Base-by-base conservation (phyloP, 352 stramenopile species). In the Phytophthora parvispora region DNA sequence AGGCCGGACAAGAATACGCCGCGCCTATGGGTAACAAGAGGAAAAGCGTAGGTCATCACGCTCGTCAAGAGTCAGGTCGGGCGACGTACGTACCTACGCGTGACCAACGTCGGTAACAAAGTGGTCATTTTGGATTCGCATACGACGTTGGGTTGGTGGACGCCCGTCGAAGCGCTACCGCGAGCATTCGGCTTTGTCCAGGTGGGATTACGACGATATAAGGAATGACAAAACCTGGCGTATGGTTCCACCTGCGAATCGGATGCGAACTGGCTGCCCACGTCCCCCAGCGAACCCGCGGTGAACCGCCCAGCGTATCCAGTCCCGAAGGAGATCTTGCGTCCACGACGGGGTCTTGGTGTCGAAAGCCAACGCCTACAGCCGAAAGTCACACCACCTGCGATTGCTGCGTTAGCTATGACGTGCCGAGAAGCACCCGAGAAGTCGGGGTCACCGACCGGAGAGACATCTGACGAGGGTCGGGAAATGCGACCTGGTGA, bases 171-270 rank as follows among this genome's bases (percentile, higher is more conserved):
- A 12, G 4, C 16, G 29, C 24, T 64, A 3, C 62, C 53, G 18
- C 43, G 53, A 3, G 58, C 53, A 12, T 60, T 25, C 36, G 62
- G 62, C 2, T 62, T 62, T 27, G 51, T 68, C 3, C 45, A 42
- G 9, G 10, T 58, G 2, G 42, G 42, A 3, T 68, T 51, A 6
- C 7, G 45, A 3, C 38, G 60, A 4, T 62, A 62, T 28, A 22
- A 54, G 8, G 45, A 66, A n/a, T 60, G 60, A 40, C 34, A 60
- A 28, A 67, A 59, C 24, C 38, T 60, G 7, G 48, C 59, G 1
- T 66, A 60, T 24, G 29, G 18, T 2, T 31, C 48, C 3, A 59
- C 59, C 5, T 45, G 38, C 38, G 38, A 45, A 0, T 13, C 43
- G 9, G 42, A 55, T 34, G 43, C 50, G 10, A 38, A 2, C 7